phyloP scores from a whole-genome alignment of 768 basidiomycete species.

The Dioszegia crocea region DNA sequence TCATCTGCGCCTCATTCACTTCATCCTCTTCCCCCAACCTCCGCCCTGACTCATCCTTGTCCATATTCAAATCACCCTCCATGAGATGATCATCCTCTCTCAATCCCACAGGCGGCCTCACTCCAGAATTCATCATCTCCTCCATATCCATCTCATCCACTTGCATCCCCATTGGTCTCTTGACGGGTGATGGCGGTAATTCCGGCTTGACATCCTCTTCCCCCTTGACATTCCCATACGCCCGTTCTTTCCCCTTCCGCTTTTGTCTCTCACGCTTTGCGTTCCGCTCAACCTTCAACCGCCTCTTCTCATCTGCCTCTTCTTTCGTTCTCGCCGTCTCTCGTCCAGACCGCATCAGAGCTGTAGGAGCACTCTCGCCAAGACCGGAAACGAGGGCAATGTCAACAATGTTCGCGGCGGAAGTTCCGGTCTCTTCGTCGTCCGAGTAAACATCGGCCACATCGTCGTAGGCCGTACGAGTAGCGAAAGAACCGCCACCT shows the following conservation, averaged over 20 bases:
- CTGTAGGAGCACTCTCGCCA: slow-evolving; percentile 46
- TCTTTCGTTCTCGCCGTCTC: slow-evolving; percentile 20
- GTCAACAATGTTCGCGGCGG: slow-evolving; percentile 26
- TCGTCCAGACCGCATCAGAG: slow-evolving; percentile 33
- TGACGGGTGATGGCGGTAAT: slow-evolving; percentile 34
- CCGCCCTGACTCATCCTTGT: slow-evolving; percentile 37
- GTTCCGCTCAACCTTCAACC: neutral
- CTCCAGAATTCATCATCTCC: slow-evolving; percentile 5
- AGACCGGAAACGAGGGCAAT: slow-evolving; percentile 43
- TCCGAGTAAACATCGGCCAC: slow-evolving; percentile 38
- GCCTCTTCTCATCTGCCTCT: slow-evolving; percentile 14
- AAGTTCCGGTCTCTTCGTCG: slow-evolving; percentile 26
- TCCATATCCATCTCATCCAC: neutral
- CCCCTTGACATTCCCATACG: slow-evolving; percentile 21
- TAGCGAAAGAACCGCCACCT: slow-evolving; percentile 13
- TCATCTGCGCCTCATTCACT: slow-evolving; percentile 39
- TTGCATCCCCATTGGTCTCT: slow-evolving; percentile 7
- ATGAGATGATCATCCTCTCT: slow-evolving; percentile 42
- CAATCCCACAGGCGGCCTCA: slow-evolving; percentile 3
- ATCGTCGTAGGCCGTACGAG: slow-evolving; percentile 15
- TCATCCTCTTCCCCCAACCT: slow-evolving; percentile 33
- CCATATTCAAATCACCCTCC: slow-evolving; percentile 37
- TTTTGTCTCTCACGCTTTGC: neutral
- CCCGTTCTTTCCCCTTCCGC: slow-evolving; percentile 14
- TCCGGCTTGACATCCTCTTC: slow-evolving; percentile 28